Evolutionary conservation across 1,284 basidiomycete genomes (phyloP), one percentile per base, ranked within the genome.

Genomic region (Taiwanofungus camphoratus): DNA sequence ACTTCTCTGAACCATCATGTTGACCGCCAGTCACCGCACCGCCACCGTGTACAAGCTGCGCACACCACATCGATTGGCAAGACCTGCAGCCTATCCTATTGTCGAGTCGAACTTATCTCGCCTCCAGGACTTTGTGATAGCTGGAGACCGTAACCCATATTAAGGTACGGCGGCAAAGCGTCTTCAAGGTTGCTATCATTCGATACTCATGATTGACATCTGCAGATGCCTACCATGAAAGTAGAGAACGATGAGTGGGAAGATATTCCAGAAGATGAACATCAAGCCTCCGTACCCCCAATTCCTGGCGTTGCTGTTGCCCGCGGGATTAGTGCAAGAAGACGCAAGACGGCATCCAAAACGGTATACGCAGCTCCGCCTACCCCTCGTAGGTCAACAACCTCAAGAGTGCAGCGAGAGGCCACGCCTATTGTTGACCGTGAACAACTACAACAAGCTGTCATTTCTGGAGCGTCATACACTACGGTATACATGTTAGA

Each of bases 401-500:
- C 18, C 30, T 6, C 43, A 27, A 19, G 42, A 34, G 21, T 29
- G 19, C 42, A 44, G 19, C 29, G 21, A 27, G 46, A 44, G 15
- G 37, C 41, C 24, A 9, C 46, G 22, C 16, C 49, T 27, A 3
- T 45, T 23, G 24, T 60, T 18, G 52, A 52, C 36, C 35, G 46
- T 11, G 49, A 49, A 12, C 42, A 53, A n/a, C 32, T 58, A 11
- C 46, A 45, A 15, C 49, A 42, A 5, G 57, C 49, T 2, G 20
- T 56, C 9, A 20, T 24, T 2, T 26, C 53, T 12, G 59, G 64
- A 6, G 55, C 51, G 13, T 53, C 58, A 16, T 57, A 55, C 34
- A 63, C 68, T 0, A 45, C 59, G 15, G 51, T 52, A 3, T 83
- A 79, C 56, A 21, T 62, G 13, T 51, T 71, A 19, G 72, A 74